A percentile compares a stretch with the other conserved stretches of the same genome.
Conservation (phyloP, 129 eudicot species). For the Chrysanthemum makinoi region DNA sequence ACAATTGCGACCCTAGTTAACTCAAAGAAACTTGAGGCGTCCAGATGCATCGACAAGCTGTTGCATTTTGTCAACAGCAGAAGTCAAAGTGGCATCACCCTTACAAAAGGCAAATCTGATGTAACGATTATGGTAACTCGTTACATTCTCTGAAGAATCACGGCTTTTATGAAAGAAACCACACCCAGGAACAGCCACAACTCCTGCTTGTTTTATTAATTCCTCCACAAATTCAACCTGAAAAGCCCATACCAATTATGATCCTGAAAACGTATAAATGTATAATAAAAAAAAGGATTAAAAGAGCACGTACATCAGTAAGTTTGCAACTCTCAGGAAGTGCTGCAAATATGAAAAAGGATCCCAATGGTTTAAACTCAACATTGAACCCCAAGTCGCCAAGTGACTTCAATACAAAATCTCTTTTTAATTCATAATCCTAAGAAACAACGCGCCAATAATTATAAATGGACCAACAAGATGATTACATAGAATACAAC, state of each 20-base stretch:
- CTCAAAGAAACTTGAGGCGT: slow-evolving; percentile 51
- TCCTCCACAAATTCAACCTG: slow-evolving; percentile 88
- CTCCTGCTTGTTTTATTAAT: slow-evolving; percentile 84
- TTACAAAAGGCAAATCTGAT: slow-evolving; percentile 92
- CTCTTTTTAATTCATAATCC: slow-evolving; percentile 86
- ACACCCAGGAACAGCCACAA: slow-evolving; percentile 97
- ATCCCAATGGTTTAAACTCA: slow-evolving; percentile 66
- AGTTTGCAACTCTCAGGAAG: slow-evolving; percentile 67
- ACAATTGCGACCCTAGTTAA: neutral
- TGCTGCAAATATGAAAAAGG: slow-evolving; percentile 72
- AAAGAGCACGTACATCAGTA: slow-evolving; percentile 59
- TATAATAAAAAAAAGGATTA: neutral
- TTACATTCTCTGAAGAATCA: slow-evolving; percentile 13
- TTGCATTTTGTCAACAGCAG: slow-evolving; percentile 59
- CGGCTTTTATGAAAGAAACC: slow-evolving; percentile 66
- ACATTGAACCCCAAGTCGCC: slow-evolving; percentile 64
- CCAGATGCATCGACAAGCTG: slow-evolving; percentile 51
- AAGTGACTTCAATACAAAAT: slow-evolving; percentile 51
- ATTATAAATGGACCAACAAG: neutral
- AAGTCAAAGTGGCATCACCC: slow-evolving; percentile 55
- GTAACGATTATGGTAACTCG: slow-evolving; percentile 36
- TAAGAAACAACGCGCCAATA: slow-evolving; percentile 24
- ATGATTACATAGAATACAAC: too few species aligned
- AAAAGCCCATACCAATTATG: neutral
- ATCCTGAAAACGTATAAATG: neutral